Conservation (phyloP, 352 stramenopile genomes). For the Pythium aquatile region DNA sequence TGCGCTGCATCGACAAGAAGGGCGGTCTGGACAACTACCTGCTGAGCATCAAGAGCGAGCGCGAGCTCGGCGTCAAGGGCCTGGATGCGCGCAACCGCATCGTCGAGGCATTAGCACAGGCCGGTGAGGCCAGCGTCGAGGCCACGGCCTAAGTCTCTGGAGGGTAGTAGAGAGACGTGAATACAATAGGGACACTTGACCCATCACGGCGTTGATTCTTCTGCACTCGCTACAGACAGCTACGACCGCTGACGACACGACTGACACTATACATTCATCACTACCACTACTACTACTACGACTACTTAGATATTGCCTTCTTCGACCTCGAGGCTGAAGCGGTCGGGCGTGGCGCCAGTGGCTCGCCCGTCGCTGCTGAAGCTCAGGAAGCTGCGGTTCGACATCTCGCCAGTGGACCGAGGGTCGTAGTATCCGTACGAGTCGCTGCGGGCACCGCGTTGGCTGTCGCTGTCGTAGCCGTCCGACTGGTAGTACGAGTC, state of each 20-base stretch:
- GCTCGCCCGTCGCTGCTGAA: slow-evolving; percentile 12
- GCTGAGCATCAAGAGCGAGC: slow-evolving; percentile 86
- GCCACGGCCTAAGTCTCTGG: slow-evolving; percentile 11
- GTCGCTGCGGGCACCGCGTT: slow-evolving; percentile 10
- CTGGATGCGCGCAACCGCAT: slow-evolving; percentile 59
- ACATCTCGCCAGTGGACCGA: slow-evolving; percentile 1
- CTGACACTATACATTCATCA: neutral
- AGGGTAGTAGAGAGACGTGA: neutral
- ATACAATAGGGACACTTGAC: slow-evolving; percentile 3
- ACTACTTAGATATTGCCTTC: slow-evolving; percentile 25
- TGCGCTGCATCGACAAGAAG: slow-evolving; percentile 92
- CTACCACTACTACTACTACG: neutral
- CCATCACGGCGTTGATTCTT: neutral
- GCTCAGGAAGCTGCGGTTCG: slow-evolving; percentile 12
- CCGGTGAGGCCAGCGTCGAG: slow-evolving; percentile 22
- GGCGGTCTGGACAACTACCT: slow-evolving; percentile 95
- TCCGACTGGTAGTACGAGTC: slow-evolving; percentile 18
- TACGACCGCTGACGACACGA: slow-evolving; percentile 5
- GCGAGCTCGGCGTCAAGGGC: slow-evolving; percentile 69
- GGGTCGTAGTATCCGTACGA: slow-evolving; percentile 18
- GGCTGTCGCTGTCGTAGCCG: slow-evolving; percentile 1
- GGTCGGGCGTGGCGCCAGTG: neutral
- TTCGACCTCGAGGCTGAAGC: slow-evolving; percentile 7
- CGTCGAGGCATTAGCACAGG: slow-evolving; percentile 40
- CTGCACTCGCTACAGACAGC: neutral